Conservation (phyloP, 305 asterid genomes). For the Fraxinus ornus region DNA sequence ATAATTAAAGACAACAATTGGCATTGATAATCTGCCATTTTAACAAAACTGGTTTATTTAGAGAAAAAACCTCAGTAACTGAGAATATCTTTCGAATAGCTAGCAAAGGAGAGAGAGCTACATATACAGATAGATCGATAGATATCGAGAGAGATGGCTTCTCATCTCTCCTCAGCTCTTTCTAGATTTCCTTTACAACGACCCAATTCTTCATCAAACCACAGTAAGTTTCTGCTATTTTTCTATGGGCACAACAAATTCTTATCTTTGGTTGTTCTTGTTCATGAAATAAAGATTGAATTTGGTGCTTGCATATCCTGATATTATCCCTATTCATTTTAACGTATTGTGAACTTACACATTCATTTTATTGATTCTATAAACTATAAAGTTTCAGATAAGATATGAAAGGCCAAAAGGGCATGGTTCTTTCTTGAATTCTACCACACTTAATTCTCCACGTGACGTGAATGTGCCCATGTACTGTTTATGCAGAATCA, state of each 20-base stretch:
- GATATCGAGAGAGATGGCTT: slow-evolving; percentile 39
- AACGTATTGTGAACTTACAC: slow-evolving; percentile 7
- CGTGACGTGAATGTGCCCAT: not conserved
- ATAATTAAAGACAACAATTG: not conserved
- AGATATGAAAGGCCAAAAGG: not conserved
- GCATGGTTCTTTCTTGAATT: slow-evolving; percentile 1
- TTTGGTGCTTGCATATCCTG: slow-evolving; percentile 13
- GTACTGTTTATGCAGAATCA: not conserved
- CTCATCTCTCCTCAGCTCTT: slow-evolving; percentile 55
- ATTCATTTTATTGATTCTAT: not conserved
- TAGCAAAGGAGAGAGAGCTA: not conserved
- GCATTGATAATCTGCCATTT: not conserved
- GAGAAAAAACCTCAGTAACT: not conserved
- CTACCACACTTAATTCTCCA: not conserved
- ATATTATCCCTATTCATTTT: not conserved
- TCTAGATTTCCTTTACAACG: slow-evolving; percentile 36
- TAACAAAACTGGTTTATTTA: too few species aligned
- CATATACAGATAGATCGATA: not conserved
- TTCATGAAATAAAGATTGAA: not conserved
- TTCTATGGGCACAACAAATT: not conserved
- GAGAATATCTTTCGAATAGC: not conserved
- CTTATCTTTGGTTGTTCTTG: not conserved
- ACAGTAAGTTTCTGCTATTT: slow-evolving; percentile 30
- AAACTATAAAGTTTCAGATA: not conserved
- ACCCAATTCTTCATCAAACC: slow-evolving; percentile 34